Percentiles rank a stretch among this genome's conserved stretches.
Evolutionary conservation across 2,329 filamentous ascomycete genomes (phyloP).

Genomic region (Aspergillus terreus): DNA sequence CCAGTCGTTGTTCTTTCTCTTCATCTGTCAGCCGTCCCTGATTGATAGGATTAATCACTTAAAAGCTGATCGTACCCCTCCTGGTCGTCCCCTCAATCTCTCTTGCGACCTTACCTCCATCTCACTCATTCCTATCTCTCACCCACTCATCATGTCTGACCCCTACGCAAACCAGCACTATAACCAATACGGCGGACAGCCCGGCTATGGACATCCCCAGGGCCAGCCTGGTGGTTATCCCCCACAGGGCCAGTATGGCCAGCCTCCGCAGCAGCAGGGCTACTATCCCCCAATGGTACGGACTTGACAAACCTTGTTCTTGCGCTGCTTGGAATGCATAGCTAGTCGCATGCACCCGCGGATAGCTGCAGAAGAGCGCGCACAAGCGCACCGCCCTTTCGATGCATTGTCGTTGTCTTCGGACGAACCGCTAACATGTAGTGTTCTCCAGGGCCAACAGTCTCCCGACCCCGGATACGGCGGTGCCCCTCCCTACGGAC

Average conservation of each 20-base stretch:
- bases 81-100: not conserved
- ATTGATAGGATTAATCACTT: not conserved
- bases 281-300: constrained; percentile 24
- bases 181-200: constrained; percentile 18
- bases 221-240: constrained; percentile 20
- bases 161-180: constrained; percentile 18
- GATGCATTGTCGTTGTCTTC: too few species aligned
- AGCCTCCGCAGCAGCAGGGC: constrained; percentile 18
- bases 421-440: too few species aligned
- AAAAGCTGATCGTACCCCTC: not conserved
- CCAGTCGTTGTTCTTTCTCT: not conserved
- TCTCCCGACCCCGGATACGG: constrained; percentile 17
- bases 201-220: constrained; percentile 9
- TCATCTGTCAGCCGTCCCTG: not conserved
- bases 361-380: not conserved
- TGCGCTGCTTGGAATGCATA: too few species aligned
- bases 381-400: not conserved
- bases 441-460: constrained; percentile 14
- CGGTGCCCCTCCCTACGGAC: constrained; percentile 12
- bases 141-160: constrained; percentile 9
- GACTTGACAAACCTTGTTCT: not conserved
- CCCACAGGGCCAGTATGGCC: constrained; percentile 17
- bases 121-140: not conserved
- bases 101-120: not conserved
- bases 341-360: not conserved